Evolutionary conservation across 345 rosid species (phyloP), one percentile per base, ranked within the genome.

Genomic region (Raphanus raphanistrum): DNA sequence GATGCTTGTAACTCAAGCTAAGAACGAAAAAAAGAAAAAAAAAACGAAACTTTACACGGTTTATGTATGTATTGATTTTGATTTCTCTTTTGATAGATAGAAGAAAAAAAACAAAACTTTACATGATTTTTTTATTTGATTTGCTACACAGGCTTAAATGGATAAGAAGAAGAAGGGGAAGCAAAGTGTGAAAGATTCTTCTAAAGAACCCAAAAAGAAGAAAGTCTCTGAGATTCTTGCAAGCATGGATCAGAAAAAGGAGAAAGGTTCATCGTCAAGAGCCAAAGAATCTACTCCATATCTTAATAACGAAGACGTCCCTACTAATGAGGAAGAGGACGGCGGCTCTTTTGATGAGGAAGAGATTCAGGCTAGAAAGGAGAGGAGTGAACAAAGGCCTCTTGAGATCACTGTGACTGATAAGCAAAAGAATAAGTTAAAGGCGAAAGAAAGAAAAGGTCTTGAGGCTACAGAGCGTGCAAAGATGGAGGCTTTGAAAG

Each of bases 81-180:
- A 13, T 50, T 33, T 33, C 6, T 9, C 43, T 3, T 3, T 28
- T 28, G 31, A 28, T 28, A 28, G 31, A 28, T 28, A 2, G 31
- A 28, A 28, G 12, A 21, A 15, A 54, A 74, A 57, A 3, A 1
- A 27, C 43, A 2, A 36, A 36, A 8, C 43, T 28, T 28, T 28
- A 28, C 31, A 28, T 28, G 31, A 28, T 28, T 28, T 28, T 28
- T 21, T 21, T 0, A 7, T 36, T 36, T 38, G 45, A 38, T 38
- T 36, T 38, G 45, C 45, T 38, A 45, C n/a, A 41, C 13, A 66
- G 57, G 33, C 62, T 70, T 61, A 64, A 25, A 93, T 94, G 97
- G 97, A 94, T 54, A 93, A 80, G 87, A 93, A 86, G 87, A 93
- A 86, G 84, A 91, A 93, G 68, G 78, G 68, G 21, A 91, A 89